Conservation (phyloP, 208 protist species). For the Sergeia podlipaevii region DNA sequence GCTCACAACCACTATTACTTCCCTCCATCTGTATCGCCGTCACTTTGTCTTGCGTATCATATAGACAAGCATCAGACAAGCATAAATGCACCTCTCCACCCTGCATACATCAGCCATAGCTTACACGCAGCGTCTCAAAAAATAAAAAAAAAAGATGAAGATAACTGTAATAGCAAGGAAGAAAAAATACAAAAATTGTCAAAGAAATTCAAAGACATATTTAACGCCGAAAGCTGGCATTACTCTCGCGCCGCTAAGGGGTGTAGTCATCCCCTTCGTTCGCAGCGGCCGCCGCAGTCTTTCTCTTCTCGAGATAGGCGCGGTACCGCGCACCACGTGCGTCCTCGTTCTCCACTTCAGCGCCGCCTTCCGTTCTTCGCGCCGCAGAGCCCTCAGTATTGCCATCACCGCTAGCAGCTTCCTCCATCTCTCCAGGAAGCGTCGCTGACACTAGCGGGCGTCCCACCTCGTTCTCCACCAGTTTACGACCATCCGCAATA, state of each 20-base stretch:
- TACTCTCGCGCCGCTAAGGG: no score
- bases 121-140: background rate
- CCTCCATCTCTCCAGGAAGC: slow-evolving; percentile 25
- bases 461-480: slow-evolving; percentile 70
- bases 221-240: no score
- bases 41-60: no score
- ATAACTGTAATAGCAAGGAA: slow-evolving; percentile 6
- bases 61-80: no score
- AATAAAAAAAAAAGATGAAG: slow-evolving; percentile 12
- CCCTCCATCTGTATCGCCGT: no score
- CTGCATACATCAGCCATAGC: no score
- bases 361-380: slow-evolving; percentile 4
- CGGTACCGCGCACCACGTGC: slow-evolving; percentile 32
- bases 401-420: background rate
- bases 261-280: no score
- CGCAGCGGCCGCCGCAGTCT: background rate
- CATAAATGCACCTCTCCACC: no score
- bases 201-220: no score
- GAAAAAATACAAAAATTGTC: background rate
- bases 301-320: slow-evolving; percentile 35
- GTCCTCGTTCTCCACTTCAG: background rate
- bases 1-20: no score
- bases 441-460: slow-evolving; percentile 48
- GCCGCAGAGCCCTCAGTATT: background rate
- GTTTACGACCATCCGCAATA: slow-evolving; percentile 70